Conservation (phyloP, 1,284 basidiomycete genomes). For the Leccinum fuscescens region DNA sequence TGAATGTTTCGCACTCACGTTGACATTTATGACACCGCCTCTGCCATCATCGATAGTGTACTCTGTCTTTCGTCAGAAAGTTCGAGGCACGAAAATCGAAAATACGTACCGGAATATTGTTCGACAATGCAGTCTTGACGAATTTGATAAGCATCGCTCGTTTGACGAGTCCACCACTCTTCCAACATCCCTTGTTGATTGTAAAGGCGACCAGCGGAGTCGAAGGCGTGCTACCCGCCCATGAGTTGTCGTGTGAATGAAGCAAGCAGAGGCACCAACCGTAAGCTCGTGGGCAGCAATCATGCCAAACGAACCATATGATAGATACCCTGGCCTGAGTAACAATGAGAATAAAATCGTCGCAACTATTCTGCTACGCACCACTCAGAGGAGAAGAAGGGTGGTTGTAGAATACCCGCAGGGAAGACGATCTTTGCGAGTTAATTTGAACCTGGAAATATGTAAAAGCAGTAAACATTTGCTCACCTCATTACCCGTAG, state of each 20-base stretch:
- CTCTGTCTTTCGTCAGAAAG: slow-evolving; percentile 38
- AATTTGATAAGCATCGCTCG: slow-evolving; percentile 79
- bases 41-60: slow-evolving; percentile 85
- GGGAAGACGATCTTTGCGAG: slow-evolving; percentile 87
- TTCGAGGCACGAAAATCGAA: slow-evolving; percentile 3
- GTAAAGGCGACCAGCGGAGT: slow-evolving; percentile 84
- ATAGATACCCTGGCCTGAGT: slow-evolving; percentile 78
- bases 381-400: slow-evolving; percentile 89
- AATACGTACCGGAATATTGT: slow-evolving; percentile 73
- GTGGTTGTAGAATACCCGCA: slow-evolving; percentile 90
- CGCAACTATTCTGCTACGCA: slow-evolving; percentile 34
- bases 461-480: background rate
- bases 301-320: slow-evolving; percentile 89
- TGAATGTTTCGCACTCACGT: slow-evolving; percentile 53
- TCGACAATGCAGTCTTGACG: slow-evolving; percentile 86
- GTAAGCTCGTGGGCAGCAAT: slow-evolving; percentile 90
- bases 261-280: slow-evolving; percentile 25
- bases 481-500: slow-evolving; percentile 72
- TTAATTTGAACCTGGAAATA: background rate
- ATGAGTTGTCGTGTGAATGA: background rate
- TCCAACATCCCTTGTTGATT: slow-evolving; percentile 83
- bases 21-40: slow-evolving; percentile 81
- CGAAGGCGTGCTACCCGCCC: slow-evolving; percentile 79
- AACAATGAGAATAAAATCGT: slow-evolving; percentile 7
- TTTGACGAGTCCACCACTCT: slow-evolving; percentile 84